Evolutionary conservation across 768 basidiomycete species (phyloP).

Genomic region (Ephemerocybe angulata): DNA sequence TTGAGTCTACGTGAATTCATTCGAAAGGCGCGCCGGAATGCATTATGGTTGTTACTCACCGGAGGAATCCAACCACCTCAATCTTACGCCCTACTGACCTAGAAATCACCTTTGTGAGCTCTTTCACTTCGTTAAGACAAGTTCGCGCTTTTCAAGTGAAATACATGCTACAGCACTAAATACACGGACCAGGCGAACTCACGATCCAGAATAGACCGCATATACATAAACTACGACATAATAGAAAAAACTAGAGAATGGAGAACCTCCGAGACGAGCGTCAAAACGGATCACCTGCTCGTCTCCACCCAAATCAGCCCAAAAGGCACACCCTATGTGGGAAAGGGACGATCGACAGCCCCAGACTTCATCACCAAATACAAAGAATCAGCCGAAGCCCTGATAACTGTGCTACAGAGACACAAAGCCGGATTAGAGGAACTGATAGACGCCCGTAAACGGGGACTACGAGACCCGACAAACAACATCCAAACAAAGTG

Average conservation of each 20-base stretch:
- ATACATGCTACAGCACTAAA: no score
- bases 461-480: constrained; percentile 1
- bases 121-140: no score
- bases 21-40: no score
- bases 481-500: constrained; percentile 6
- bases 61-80: no score
- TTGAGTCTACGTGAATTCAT: no score
- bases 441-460: neutral
- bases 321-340: constrained; percentile 20
- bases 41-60: no score
- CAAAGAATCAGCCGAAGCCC: no score
- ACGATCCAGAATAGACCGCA: constrained; percentile 29
- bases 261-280: constrained; percentile 14
- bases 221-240: constrained; percentile 20
- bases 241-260: constrained; percentile 18
- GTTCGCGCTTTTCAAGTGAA: no score
- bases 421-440: neutral
- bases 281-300: constrained; percentile 27
- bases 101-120: no score
- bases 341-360: constrained; percentile 26
- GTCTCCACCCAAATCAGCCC: constrained; percentile 16
- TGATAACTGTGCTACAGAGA: no score
- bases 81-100: no score
- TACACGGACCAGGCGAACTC: no score
- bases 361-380: constrained; percentile 18